phyloP scores from a whole-genome alignment of 2,329 filamentous ascomycete genomes.

The Aspergillus ustus region DNA sequence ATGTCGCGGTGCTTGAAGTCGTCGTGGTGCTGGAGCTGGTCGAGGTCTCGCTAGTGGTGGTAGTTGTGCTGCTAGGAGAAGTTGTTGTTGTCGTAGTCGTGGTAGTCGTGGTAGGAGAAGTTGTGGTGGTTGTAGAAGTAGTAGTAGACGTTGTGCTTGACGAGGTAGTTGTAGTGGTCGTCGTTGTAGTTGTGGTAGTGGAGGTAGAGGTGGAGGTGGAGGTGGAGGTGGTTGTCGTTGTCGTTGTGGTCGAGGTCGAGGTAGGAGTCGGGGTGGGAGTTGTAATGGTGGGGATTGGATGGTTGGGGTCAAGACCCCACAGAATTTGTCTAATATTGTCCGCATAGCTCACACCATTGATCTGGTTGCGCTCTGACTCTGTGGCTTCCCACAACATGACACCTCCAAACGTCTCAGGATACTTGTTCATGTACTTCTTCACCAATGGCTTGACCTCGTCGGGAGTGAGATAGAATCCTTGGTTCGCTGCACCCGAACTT shows the following conservation, averaged over 20 bases:
- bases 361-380: conserved; percentile 51
- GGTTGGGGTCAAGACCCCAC: conserved; percentile 29
- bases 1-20: conserved; percentile 1
- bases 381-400: conserved; percentile 65
- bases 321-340: conserved; percentile 55
- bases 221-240: conserved; percentile 2
- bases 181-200: conserved; percentile 1
- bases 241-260: not conserved
- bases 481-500: conserved; percentile 32
- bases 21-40: conserved; percentile 1
- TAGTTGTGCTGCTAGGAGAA: not conserved
- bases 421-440: conserved; percentile 45
- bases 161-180: conserved; percentile 18
- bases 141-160: conserved; percentile 15
- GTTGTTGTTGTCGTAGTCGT: conserved; percentile 1
- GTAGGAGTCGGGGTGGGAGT: conserved; percentile 22
- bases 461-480: conserved; percentile 53
- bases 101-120: conserved; percentile 12
- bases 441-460: conserved; percentile 53
- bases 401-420: conserved; percentile 57
- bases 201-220: conserved; percentile 16
- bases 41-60: conserved; percentile 1
- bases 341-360: conserved; percentile 51
- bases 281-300: conserved; percentile 24
- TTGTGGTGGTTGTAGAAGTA: conserved; percentile 3